A percentile compares a stretch with the other conserved stretches of the same genome.
These are phyloP conservation scores for Lactarius pseudohatsudake DNA, from an alignment of 768 basidiomycete species.

Conservation along the genomic window DNA sequence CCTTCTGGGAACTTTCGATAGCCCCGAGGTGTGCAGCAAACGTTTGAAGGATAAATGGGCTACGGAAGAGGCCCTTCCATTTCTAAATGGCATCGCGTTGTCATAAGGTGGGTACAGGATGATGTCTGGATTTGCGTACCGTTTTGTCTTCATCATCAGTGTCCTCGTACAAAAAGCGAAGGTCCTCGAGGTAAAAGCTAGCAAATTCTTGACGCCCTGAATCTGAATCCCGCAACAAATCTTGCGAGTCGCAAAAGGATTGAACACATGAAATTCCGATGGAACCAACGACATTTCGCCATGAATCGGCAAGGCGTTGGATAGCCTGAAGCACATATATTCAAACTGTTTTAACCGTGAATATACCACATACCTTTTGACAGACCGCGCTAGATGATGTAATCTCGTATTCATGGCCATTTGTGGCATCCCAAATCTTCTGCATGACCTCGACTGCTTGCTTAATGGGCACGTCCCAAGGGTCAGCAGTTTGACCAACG, in stretches of 20 bases:
- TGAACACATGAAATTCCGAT: background rate
- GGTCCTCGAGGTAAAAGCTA: no score
- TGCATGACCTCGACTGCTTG: conserved; percentile 1
- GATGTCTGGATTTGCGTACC: no score
- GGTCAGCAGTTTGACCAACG: conserved; percentile 1
- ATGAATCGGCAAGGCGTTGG: background rate
- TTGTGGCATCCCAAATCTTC: background rate
- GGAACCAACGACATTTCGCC: background rate
- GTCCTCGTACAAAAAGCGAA: no score
- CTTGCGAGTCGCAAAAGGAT: background rate
- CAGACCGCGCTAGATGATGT: background rate
- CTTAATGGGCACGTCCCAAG: background rate
- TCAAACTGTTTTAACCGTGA: no score
- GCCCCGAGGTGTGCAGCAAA: background rate
- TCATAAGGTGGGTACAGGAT: no score
- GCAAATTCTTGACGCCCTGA: no score
- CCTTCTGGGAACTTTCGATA: background rate
- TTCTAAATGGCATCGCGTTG: no score
- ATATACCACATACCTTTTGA: background rate
- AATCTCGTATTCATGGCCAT: background rate
- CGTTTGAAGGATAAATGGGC: no score
- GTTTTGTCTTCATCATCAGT: no score
- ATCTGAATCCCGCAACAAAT: no score
- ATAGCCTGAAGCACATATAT: background rate
- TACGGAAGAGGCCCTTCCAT: no score